Evolutionary conservation across 2,329 filamentous ascomycete genomes (phyloP), one percentile per base, ranked within the genome.

Genomic region (Alternaria gansuensis): DNA sequence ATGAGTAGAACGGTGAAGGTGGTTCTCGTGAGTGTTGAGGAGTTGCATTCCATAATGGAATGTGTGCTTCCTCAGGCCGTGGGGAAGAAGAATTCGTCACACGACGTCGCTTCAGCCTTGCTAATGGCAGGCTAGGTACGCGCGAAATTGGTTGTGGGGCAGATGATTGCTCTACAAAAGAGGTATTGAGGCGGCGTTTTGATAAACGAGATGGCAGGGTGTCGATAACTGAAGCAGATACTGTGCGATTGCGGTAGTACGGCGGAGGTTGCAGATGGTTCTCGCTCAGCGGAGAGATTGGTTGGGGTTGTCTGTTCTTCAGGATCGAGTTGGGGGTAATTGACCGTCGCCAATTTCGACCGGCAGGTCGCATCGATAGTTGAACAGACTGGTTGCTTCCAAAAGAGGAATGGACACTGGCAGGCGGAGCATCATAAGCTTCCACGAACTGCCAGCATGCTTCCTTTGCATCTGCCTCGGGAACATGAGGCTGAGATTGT

Each of bases 381-480:
- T 74, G 62, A 2, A 71, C 55, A 2, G 73, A 75, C 31, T 75
- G 70, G 29, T 74, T 62, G 54, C 75, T 77, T 50, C 60, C 68
- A 60, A 84, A 84, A 0, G 82, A 83, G 0, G 80, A 78, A 41
- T 80, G 76, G 9, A 81, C 70, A 60, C 81, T 83, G 7, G 59
- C 39, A 1, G 83, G 78, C 3, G 81, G 70, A 34, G 84, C 84
- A 65, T 93, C 90, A 6, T 91, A 82, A 5, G 82, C 81, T 51
- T 88, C 85, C 64, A 88, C 84, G 81, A 85, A 90, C 3, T 82
- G 77, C 90, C 90, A 93, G 70, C 85, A 90, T 17, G 85, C 78
- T 68, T 90, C 88, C 58, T 83, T 79, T 1, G 85, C 85, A 69
- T 89, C 87, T 3, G 84, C 84, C 73, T 89, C 87, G 6, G 83